phyloP scores from a whole-genome alignment of 768 basidiomycete species.

The Rickenella mellea region DNA sequence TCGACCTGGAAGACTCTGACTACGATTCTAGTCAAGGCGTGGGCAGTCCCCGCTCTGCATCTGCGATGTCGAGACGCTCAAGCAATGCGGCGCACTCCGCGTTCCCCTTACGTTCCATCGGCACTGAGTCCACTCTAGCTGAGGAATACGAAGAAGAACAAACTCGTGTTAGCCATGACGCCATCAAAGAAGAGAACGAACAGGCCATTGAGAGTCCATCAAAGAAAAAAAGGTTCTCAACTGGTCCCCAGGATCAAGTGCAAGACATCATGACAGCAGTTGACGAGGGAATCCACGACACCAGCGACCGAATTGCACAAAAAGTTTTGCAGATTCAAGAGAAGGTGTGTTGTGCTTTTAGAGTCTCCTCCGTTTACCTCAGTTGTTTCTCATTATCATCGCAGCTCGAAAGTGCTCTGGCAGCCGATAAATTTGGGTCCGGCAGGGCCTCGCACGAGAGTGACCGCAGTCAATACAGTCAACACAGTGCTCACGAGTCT shows the following conservation, averaged over 20 bases:
- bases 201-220: conserved; percentile 28
- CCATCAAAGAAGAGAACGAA: conserved; percentile 18
- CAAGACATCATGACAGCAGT: conserved; percentile 83
- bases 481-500: conserved; percentile 41
- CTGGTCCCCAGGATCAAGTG: conserved; percentile 47
- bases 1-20: conserved; percentile 63
- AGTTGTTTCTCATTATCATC: conserved; percentile 3
- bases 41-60: conserved; percentile 52
- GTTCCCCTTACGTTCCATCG: conserved; percentile 55
- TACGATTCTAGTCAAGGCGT: conserved; percentile 68
- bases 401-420: conserved; percentile 70
- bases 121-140: conserved; percentile 73
- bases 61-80: conserved; percentile 49
- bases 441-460: conserved; percentile 3
- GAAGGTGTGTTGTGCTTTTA: conserved; percentile 47
- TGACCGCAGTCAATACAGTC: conserved; percentile 16
- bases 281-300: conserved; percentile 74
- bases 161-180: conserved; percentile 18
- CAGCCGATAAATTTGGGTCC: conserved; percentile 34
- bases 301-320: conserved; percentile 80
- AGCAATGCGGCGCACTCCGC: conserved; percentile 49
- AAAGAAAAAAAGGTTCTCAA: conserved; percentile 76
- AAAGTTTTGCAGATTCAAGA: conserved; percentile 86
- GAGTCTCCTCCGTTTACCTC: neutral
- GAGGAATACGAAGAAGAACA: conserved; percentile 47